Percentiles rank a stretch among this genome's conserved stretches.
Conservation (phyloP, 306 rosid genomes). For the Nissolia schottii region DNA sequence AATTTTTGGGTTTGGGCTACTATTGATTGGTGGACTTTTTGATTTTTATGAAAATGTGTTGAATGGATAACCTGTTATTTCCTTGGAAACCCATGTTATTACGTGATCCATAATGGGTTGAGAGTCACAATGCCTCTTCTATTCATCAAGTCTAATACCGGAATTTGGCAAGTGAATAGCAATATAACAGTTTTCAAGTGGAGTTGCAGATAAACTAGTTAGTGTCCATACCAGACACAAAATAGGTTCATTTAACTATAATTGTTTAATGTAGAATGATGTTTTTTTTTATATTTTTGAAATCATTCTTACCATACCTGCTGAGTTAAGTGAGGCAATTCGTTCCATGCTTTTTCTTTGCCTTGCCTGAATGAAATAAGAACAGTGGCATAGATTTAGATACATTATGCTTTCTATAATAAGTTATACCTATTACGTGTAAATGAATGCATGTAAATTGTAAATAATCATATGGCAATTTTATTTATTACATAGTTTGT, state of each 20-base stretch:
- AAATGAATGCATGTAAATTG: neutral
- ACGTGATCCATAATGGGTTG: too few relatives aligned
- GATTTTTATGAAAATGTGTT: too few relatives aligned
- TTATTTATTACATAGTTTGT: conserved; percentile 56
- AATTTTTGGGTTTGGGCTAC: too few relatives aligned
- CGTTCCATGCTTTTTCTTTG: conserved; percentile 46
- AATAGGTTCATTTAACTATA: neutral
- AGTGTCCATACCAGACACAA: neutral
- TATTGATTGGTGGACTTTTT: too few relatives aligned
- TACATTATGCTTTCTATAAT: neutral
- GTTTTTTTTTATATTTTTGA: conserved; percentile 20
- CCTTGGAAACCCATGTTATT: too few relatives aligned
- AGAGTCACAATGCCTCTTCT: neutral
- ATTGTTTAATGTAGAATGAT: neutral
- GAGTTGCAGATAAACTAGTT: neutral
- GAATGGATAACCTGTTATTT: too few relatives aligned
- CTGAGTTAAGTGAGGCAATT: conserved; percentile 44
- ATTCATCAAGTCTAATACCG: neutral
- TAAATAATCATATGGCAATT: neutral
- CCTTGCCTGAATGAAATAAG: conserved; percentile 59
- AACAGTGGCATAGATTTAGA: neutral
- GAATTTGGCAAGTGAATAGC: conserved; percentile 18
- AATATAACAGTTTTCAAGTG: conserved; percentile 4
- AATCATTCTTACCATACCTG: neutral
- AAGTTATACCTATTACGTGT: neutral